Evolutionary conservation across 768 basidiomycete species (phyloP).

Genomic region (Lactifluus pinguis): DNA sequence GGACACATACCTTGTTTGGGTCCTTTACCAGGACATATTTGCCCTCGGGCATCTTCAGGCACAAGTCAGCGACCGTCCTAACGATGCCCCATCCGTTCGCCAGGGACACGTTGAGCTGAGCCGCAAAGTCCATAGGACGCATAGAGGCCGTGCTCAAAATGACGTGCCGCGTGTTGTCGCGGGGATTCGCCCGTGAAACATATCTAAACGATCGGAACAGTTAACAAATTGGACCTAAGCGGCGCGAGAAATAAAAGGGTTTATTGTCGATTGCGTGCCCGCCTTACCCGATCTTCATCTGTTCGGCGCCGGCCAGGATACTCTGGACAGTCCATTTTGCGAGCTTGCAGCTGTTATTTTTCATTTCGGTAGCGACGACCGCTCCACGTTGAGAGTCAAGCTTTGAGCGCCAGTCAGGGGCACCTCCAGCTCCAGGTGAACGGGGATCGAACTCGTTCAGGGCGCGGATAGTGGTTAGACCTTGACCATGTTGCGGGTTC

Average conservation of each 20-base stretch:
- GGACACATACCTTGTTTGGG: constrained; percentile 78
- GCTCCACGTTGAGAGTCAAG: constrained; percentile 94
- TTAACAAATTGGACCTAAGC: not conserved
- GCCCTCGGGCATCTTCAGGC: constrained; percentile 95
- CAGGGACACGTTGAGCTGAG: constrained; percentile 89
- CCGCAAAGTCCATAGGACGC: constrained; percentile 90
- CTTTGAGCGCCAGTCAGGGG: constrained; percentile 98
- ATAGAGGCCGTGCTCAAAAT: constrained; percentile 91
- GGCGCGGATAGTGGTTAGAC: constrained; percentile 85
- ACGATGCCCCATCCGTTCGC: constrained; percentile 99
- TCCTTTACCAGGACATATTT: constrained; percentile 97
- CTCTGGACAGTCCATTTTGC: constrained; percentile 97
- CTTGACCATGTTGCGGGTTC: constrained; percentile 58
- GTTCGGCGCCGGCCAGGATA: constrained; percentile 87
- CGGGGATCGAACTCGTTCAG: constrained; percentile 96
- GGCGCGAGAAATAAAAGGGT: not conserved
- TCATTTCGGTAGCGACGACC: constrained; percentile 99
- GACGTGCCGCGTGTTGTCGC: constrained; percentile 92
- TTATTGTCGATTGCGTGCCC: constrained; percentile 17
- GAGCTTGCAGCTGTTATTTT: constrained; percentile 97
- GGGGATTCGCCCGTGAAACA: constrained; percentile 88
- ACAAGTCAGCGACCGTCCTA: constrained; percentile 86
- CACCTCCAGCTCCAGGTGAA: constrained; percentile 83
- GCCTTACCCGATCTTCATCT: constrained; percentile 91
- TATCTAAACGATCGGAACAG: constrained; percentile 44